A percentile compares a stretch with the other conserved stretches of the same genome.
These are phyloP conservation scores for Fusarium sp. DNA, from an alignment of 2,329 filamentous ascomycete genomes.

Conservation along the genomic window DNA sequence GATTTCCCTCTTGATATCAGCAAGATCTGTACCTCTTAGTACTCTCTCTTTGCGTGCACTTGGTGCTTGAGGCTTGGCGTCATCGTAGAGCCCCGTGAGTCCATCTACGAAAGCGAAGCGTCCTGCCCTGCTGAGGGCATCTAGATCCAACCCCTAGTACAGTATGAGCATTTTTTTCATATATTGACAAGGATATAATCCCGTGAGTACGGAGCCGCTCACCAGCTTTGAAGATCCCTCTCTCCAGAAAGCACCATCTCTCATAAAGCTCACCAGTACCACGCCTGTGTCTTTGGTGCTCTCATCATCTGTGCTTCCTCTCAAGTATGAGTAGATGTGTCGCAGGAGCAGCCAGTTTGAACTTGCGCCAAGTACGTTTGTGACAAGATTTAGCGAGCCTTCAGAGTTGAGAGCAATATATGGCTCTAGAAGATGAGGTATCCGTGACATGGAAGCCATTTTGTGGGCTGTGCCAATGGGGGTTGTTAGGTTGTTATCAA, in stretches of 20 bases:
- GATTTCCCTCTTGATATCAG: conserved; percentile 54
- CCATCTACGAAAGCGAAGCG: conserved; percentile 82
- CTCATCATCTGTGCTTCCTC: conserved; percentile 36
- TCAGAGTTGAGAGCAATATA: conserved; percentile 69
- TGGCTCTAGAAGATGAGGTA: conserved; percentile 72
- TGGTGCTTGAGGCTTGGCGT: conserved; percentile 1
- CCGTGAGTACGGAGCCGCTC: neutral
- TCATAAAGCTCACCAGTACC: conserved; percentile 84
- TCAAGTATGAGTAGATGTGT: conserved; percentile 62
- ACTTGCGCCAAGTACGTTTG: conserved; percentile 72
- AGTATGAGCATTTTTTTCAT: conserved; percentile 1
- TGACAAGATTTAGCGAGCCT: conserved; percentile 72
- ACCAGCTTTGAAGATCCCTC: conserved; percentile 76
- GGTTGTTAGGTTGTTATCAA: conserved; percentile 18
- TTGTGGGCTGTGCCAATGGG: neutral
- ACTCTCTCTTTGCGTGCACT: conserved; percentile 31
- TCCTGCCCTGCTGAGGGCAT: conserved; percentile 65
- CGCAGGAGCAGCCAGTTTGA: conserved; percentile 74
- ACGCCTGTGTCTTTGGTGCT: conserved; percentile 60
- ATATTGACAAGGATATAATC: neutral
- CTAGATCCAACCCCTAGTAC: conserved; percentile 75
- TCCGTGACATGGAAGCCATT: conserved; percentile 56
- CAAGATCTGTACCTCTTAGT: conserved; percentile 49
- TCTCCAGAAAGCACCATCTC: conserved; percentile 82
- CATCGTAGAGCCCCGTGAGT: conserved; percentile 66